phyloP scores from a whole-genome alignment of 2,329 filamentous ascomycete species.

The Xylaria multiplex region DNA sequence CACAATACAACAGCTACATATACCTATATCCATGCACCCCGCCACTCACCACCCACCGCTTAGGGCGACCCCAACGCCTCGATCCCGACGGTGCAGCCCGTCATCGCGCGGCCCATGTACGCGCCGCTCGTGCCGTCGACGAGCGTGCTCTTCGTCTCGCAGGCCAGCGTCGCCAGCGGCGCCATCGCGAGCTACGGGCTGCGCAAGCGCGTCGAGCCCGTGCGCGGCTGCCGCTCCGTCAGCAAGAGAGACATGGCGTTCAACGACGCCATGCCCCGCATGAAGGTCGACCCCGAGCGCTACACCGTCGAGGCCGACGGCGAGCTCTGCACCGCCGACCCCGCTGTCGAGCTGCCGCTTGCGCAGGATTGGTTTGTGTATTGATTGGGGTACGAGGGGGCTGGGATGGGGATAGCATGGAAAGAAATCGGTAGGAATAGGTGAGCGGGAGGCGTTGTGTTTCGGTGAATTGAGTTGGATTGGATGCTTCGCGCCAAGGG shows the following conservation, averaged over 20 bases:
- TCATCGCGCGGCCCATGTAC: constrained; percentile 88
- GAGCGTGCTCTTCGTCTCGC: constrained; percentile 85
- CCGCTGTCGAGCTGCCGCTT: constrained; percentile 75
- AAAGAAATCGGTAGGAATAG: too few relatives aligned
- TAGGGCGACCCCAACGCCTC: constrained; percentile 83
- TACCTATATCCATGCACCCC: too few relatives aligned
- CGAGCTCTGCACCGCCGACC: constrained; percentile 75
- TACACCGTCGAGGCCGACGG: constrained; percentile 91
- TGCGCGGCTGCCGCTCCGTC: constrained; percentile 78
- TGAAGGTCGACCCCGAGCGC: constrained; percentile 91
- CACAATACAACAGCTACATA: not conserved
- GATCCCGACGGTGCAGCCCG: constrained; percentile 87
- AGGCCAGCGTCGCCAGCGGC: constrained; percentile 74
- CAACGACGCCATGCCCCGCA: constrained; percentile 83
- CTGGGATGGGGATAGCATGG: too few relatives aligned
- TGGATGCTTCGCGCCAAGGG: too few relatives aligned
- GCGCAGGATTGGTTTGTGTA: constrained; percentile 83
- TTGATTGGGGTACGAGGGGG: too few relatives aligned
- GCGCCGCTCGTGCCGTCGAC: constrained; percentile 76
- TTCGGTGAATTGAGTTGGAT: not conserved
- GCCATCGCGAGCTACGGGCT: constrained; percentile 77
- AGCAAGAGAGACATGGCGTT: constrained; percentile 91
- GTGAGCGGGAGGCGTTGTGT: not conserved
- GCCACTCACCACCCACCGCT: not conserved
- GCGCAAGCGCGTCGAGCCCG: constrained; percentile 81